These are phyloP conservation scores for Marasmius oreades DNA, from an alignment of 1,284 basidiomycete genomes.

Conservation along the genomic window DNA sequence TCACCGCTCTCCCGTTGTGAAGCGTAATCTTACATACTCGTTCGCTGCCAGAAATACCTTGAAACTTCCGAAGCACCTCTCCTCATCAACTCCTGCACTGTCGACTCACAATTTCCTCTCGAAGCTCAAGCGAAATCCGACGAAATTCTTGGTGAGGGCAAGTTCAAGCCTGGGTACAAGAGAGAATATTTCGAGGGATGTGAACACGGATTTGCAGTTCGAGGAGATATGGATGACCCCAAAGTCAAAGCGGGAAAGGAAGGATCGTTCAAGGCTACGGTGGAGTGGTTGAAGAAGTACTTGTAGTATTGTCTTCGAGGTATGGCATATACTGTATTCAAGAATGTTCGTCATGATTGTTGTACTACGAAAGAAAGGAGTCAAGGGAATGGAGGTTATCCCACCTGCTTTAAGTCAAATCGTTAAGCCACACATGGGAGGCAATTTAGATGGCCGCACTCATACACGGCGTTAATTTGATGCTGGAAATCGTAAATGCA, in stretches of 20 bases:
- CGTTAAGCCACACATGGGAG: too few species aligned
- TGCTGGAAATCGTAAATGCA: too few species aligned
- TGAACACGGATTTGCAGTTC: constrained; percentile 60
- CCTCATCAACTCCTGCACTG: constrained; percentile 59
- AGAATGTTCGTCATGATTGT: too few species aligned
- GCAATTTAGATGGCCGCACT: too few species aligned
- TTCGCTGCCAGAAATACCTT: constrained; percentile 42
- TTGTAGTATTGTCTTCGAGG: neutral
- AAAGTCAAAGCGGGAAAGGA: constrained; percentile 60
- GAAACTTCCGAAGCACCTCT: constrained; percentile 47
- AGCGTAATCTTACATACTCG: neutral
- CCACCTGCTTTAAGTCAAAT: too few species aligned
- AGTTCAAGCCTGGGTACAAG: constrained; percentile 54
- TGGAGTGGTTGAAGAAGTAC: constrained; percentile 47
- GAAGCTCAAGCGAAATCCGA: constrained; percentile 48
- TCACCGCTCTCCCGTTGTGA: neutral
- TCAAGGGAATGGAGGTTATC: too few species aligned
- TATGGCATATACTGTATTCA: neutral
- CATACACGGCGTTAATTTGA: too few species aligned
- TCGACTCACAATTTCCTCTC: constrained; percentile 47
- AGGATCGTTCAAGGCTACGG: constrained; percentile 51
- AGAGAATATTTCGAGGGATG: constrained; percentile 53
- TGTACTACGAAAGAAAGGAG: too few species aligned
- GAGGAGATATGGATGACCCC: constrained; percentile 45
- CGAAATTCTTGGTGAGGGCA: constrained; percentile 44